A percentile compares a stretch with the other conserved stretches of the same genome.
Evolutionary conservation across 176 grass and related monocot species (phyloP).

Genomic region (Eragrostis curvula): DNA sequence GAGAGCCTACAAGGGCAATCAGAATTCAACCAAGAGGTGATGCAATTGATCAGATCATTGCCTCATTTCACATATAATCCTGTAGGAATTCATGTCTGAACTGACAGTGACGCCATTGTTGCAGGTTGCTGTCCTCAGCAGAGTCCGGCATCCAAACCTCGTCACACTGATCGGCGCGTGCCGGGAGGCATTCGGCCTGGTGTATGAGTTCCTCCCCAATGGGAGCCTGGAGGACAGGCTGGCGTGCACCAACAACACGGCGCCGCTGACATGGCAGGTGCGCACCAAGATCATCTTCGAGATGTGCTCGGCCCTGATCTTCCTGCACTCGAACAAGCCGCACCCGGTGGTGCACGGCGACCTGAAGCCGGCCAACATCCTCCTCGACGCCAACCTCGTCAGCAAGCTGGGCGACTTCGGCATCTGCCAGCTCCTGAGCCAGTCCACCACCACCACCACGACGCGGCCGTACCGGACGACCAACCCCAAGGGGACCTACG

Average conservation of each 20-base stretch:
- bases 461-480: constrained; percentile 31
- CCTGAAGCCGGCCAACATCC: constrained; percentile 62
- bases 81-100: background rate
- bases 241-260: constrained; percentile 36
- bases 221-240: constrained; percentile 61
- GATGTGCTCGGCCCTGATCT: constrained; percentile 56
- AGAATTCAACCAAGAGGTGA: constrained; percentile 72
- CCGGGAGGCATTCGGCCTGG: constrained; percentile 40
- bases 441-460: constrained; percentile 29
- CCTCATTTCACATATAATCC: background rate
- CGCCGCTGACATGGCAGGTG: constrained; percentile 58
- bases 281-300: constrained; percentile 59
- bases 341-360: constrained; percentile 59
- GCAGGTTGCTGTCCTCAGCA: constrained; percentile 51
- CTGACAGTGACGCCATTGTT: background rate
- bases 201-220: constrained; percentile 59
- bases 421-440: constrained; percentile 47
- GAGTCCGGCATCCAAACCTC: constrained; percentile 59
- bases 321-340: constrained; percentile 60
- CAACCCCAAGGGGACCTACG: constrained; percentile 42
- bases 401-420: constrained; percentile 68
- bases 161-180: constrained; percentile 52
- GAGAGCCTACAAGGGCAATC: constrained; percentile 47
- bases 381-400: constrained; percentile 55
- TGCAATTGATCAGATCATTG: background rate